A percentile compares a stretch with the other conserved stretches of the same genome.
Conservation (phyloP, 805 yeast genomes). For the Teunomyces atbi region DNA sequence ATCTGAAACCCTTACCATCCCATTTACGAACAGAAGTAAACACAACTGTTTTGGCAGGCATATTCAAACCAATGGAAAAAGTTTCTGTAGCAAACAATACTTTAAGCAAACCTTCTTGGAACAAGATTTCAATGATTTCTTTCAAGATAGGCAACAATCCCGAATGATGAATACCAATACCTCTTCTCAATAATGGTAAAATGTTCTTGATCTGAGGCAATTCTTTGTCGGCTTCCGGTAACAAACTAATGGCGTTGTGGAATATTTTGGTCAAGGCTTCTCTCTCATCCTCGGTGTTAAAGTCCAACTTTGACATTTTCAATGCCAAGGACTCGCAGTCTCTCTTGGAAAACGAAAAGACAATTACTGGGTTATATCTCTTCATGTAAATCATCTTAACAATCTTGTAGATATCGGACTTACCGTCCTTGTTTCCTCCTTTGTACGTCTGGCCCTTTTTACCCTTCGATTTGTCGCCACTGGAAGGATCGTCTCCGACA, state of each 20-base stretch:
- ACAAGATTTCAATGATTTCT: conserved; percentile 92
- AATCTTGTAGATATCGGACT: conserved; percentile 90
- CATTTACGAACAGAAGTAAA: conserved; percentile 96
- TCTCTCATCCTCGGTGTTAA: conserved; percentile 91
- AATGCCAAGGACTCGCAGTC: conserved; percentile 94
- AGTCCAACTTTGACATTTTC: conserved; percentile 93
- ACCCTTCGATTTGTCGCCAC: conserved; percentile 57
- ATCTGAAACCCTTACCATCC: conserved; percentile 97
- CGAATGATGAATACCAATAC: conserved; percentile 98
- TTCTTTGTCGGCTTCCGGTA: conserved; percentile 88
- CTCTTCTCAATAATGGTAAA: conserved; percentile 84
- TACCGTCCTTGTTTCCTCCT: conserved; percentile 77
- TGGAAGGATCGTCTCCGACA: conserved; percentile 78
- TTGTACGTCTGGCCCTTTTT: conserved; percentile 79
- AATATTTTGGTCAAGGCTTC: conserved; percentile 87
- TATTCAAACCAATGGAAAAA: conserved; percentile 94
- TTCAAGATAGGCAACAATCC: conserved; percentile 91
- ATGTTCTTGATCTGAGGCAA: conserved; percentile 93
- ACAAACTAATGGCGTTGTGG: conserved; percentile 80
- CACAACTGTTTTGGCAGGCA: conserved; percentile 99
- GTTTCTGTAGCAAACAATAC: conserved; percentile 98
- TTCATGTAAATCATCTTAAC: conserved; percentile 98
- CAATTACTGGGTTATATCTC: conserved; percentile 96
- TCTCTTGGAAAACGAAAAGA: conserved; percentile 94
- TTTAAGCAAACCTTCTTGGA: conserved; percentile 94